These are phyloP conservation scores for Verticillium klebahnii DNA, from an alignment of 2,329 filamentous ascomycete genomes.

Conservation along the genomic window DNA sequence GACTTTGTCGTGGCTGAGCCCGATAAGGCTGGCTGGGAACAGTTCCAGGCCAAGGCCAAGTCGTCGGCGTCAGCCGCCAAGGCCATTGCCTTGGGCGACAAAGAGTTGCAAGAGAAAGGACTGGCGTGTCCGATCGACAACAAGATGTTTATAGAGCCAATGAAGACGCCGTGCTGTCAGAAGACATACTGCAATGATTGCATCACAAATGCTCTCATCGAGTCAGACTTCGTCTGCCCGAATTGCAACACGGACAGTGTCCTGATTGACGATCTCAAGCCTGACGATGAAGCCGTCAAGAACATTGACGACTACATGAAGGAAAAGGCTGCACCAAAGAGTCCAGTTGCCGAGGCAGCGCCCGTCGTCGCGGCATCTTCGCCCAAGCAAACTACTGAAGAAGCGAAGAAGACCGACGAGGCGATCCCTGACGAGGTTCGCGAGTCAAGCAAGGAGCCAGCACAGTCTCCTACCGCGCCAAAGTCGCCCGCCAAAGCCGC, in stretches of 20 bases:
- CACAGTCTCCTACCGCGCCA: slow-evolving; percentile 4
- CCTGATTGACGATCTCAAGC: slow-evolving; percentile 83
- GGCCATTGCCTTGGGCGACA: slow-evolving; percentile 70
- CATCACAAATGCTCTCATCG: slow-evolving; percentile 97
- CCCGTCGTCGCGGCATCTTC: slow-evolving; percentile 20
- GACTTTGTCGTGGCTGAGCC: slow-evolving; percentile 96
- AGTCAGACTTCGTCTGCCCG: slow-evolving; percentile 95
- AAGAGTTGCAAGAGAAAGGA: slow-evolving; percentile 82
- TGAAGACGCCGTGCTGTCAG: slow-evolving; percentile 97
- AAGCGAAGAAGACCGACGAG: slow-evolving; percentile 5
- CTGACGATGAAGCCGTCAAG: slow-evolving; percentile 72
- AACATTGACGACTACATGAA: slow-evolving; percentile 74
- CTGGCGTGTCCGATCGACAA: slow-evolving; percentile 95
- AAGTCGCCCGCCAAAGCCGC: slow-evolving; percentile 23
- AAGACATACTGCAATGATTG: slow-evolving; percentile 99
- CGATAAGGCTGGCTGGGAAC: slow-evolving; percentile 93
- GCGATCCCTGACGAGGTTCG: slow-evolving; percentile 14
- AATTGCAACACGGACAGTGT: slow-evolving; percentile 87
- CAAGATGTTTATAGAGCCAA: slow-evolving; percentile 96
- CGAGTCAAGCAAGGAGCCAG: slow-evolving; percentile 17
- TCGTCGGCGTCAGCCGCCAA: slow-evolving; percentile 79
- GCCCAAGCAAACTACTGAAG: slow-evolving; percentile 18
- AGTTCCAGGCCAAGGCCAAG: slow-evolving; percentile 93
- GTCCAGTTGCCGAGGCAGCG: slow-evolving; percentile 31
- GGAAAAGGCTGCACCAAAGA: slow-evolving; percentile 52